These are phyloP conservation scores for Paecilomyces formosus DNA, from an alignment of 2,329 filamentous ascomycete species.

Conservation along the genomic window DNA sequence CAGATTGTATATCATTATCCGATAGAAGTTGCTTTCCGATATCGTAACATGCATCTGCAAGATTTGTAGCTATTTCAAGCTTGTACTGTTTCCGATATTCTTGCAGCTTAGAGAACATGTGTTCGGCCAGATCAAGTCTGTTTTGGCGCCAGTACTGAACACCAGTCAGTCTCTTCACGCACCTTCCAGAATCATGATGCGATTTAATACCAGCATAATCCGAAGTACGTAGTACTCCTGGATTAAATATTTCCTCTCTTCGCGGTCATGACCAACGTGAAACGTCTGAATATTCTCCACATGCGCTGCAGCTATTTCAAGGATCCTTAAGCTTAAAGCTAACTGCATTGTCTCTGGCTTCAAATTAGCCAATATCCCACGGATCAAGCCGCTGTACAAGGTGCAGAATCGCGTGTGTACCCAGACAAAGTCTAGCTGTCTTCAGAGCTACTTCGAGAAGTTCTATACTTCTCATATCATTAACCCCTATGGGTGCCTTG, in stretches of 20 bases:
- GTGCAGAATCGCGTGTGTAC: slow-evolving; percentile 28
- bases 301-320: slow-evolving; percentile 43
- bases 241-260: slow-evolving; percentile 1
- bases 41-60: slow-evolving; percentile 63
- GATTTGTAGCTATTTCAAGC: slow-evolving; percentile 47
- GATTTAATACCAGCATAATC: slow-evolving; percentile 47
- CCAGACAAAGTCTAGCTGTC: slow-evolving; percentile 56
- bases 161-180: slow-evolving; percentile 1
- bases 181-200: not conserved
- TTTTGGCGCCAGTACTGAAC: slow-evolving; percentile 65
- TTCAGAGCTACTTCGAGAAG: slow-evolving; percentile 61
- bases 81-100: slow-evolving; percentile 36
- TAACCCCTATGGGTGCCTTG: not conserved
- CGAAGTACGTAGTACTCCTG: slow-evolving; percentile 59
- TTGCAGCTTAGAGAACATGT: slow-evolving; percentile 60
- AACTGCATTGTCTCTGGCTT: slow-evolving; percentile 45
- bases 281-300: no score
- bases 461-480: slow-evolving; percentile 22
- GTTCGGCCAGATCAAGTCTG: slow-evolving; percentile 67
- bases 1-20: slow-evolving; percentile 47
- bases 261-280: no score
- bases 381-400: slow-evolving; percentile 9
- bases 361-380: slow-evolving; percentile 7
- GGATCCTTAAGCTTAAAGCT: slow-evolving; percentile 50
- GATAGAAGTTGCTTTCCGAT: slow-evolving; percentile 58